Evolutionary conservation across 2,329 filamentous ascomycete genomes (phyloP).

Genomic region (Hymenoscyphus infarciens): DNA sequence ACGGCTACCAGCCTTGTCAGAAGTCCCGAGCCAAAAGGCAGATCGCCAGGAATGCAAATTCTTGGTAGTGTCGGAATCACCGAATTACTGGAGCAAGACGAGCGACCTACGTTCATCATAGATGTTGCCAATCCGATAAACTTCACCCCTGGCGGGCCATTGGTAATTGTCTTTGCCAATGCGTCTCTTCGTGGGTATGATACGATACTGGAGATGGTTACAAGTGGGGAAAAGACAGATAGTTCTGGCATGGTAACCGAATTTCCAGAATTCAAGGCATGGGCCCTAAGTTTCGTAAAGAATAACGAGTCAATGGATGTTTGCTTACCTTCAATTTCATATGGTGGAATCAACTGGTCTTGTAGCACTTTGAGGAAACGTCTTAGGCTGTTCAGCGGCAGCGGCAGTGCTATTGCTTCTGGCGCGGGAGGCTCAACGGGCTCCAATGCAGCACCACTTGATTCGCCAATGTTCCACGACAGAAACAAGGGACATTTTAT

Average conservation of each 20-base stretch:
- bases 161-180: slow-evolving; percentile 68
- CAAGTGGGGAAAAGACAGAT: slow-evolving; percentile 27
- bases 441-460: slow-evolving; percentile 20
- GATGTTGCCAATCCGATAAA: slow-evolving; percentile 61
- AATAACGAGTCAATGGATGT: slow-evolving; percentile 51
- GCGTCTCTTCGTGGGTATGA: slow-evolving; percentile 53
- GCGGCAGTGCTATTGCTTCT: slow-evolving; percentile 34
- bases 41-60: slow-evolving; percentile 48
- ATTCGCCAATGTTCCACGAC: slow-evolving; percentile 22
- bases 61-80: slow-evolving; percentile 64
- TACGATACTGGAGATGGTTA: slow-evolving; percentile 30
- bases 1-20: slow-evolving; percentile 40
- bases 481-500: slow-evolving; percentile 9
- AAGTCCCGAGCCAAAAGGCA: slow-evolving; percentile 49
- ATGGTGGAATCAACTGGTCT: slow-evolving; percentile 66
- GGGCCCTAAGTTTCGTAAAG: slow-evolving; percentile 57
- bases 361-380: slow-evolving; percentile 65
- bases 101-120: slow-evolving; percentile 71
- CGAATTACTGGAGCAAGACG: slow-evolving; percentile 73
- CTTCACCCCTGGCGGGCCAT: slow-evolving; percentile 44
- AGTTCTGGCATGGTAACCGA: slow-evolving; percentile 42
- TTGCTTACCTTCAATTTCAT: slow-evolving; percentile 52
- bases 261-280: slow-evolving; percentile 64
- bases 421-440: slow-evolving; percentile 19
- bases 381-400: slow-evolving; percentile 65